Evolutionary conservation across 2,329 filamentous ascomycete species (phyloP), one percentile per base, ranked within the genome.

Genomic region (Clarireedia paspali): DNA sequence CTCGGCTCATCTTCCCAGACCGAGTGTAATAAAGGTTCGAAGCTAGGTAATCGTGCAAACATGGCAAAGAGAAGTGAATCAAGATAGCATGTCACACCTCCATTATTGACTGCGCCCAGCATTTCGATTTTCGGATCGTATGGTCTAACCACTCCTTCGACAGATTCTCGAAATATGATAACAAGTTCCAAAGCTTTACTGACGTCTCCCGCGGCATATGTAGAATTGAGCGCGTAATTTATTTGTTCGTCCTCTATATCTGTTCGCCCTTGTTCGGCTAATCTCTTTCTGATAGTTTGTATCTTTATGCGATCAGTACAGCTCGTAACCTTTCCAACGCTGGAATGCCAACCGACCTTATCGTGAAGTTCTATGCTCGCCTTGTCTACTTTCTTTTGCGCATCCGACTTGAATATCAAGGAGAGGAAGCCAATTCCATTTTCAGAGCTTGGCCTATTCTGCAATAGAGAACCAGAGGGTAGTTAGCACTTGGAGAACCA

Each of bases 51-150:
- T 58, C 89, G 85, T 17, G 89, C 88, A 69, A 97, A 97, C 90
- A 99, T 96, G 70, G 92, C 88, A 69, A 96, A 97, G 1, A 99
- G 79, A 23, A 97, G 74, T 0, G 92, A 81, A 70, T 97, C 94
- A 15, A 97, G 76, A 69, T 95, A 97, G 74, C 94, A 99, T n/a
- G 92, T 97, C 38, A 96, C 90, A 48, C 82, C 83, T 46, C 86
- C 80, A 48, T 91, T 80, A 67, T 99, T 99, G 64, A 89, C 87
- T 12, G 94, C 92, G 6, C 94, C 94, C 4, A 89, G 74, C 75
- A 97, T 84, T 56, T 80, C 80, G 6, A 87, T 78, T 53, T 79
- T 78, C 7, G 89, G 83, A 55, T 89, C 79, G 72, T 89, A 95
- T 15, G 83, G 81, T 60, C 84, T 78, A 61, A 97, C 80, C 42